phyloP scores from a whole-genome alignment of 495 filamentous ascomycete genomes.

The Penicillium roqueforti region DNA sequence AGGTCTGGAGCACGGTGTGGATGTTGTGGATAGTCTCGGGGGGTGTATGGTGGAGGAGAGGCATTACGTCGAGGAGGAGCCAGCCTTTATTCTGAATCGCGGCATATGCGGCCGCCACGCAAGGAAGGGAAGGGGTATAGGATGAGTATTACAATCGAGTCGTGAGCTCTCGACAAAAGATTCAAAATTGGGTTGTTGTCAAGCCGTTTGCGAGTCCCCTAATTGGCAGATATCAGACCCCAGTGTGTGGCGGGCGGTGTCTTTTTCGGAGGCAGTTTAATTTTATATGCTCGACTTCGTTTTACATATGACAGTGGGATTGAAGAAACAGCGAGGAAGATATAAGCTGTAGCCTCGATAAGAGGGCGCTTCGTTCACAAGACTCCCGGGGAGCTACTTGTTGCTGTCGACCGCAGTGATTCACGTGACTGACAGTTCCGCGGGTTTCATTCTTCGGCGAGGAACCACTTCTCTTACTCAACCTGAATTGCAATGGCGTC shows the following conservation, averaged over 20 bases:
- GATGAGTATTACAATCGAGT: neutral
- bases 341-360: neutral
- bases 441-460: slow-evolving; percentile 23
- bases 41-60: slow-evolving; percentile 38
- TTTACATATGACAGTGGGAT: neutral
- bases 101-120: slow-evolving; percentile 42
- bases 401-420: slow-evolving; percentile 3
- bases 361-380: neutral
- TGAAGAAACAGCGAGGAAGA: neutral
- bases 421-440: slow-evolving; percentile 23
- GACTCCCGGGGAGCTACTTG: neutral
- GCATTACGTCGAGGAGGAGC: slow-evolving; percentile 45
- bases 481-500: slow-evolving; percentile 34
- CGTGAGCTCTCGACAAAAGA: neutral
- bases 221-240: slow-evolving; percentile 13
- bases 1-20: slow-evolving; percentile 27
- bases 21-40: slow-evolving; percentile 23
- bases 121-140: slow-evolving; percentile 11
- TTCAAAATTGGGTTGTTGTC: slow-evolving; percentile 8
- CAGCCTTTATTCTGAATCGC: slow-evolving; percentile 37
- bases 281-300: neutral
- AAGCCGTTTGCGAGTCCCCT: slow-evolving; percentile 18
- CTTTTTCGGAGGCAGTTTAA: slow-evolving; percentile 1
- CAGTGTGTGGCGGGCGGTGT: slow-evolving; percentile 4
- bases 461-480: slow-evolving; percentile 7